Conservation (phyloP, 2,329 filamentous ascomycete species). For the Apiospora sp. region DNA sequence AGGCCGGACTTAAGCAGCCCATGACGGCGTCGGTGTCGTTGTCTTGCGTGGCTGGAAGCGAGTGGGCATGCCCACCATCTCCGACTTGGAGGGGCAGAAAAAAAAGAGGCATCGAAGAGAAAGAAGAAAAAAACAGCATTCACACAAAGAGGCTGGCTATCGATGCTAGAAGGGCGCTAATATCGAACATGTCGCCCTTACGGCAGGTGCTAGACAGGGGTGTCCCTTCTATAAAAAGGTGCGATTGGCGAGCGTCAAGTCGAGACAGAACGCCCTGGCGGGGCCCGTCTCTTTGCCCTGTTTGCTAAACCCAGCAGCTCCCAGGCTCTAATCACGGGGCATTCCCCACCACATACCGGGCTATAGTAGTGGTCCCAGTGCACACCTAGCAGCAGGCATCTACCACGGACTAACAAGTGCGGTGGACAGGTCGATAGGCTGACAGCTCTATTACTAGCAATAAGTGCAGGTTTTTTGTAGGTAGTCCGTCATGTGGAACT, state of each 20-base stretch:
- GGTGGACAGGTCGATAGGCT: constrained; percentile 15
- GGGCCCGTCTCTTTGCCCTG: constrained; percentile 4
- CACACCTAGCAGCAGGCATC: neutral
- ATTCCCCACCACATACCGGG: constrained; percentile 15
- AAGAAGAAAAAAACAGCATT: constrained; percentile 13
- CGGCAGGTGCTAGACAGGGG: constrained; percentile 23
- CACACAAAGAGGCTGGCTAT: constrained; percentile 19
- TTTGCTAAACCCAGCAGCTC: constrained; percentile 1
- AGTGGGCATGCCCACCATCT: constrained; percentile 19
- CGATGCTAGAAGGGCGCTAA: constrained; percentile 21
- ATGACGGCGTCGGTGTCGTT: neutral
- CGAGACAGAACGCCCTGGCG: constrained; percentile 19
- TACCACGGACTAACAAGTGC: constrained; percentile 1
- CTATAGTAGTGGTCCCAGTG: constrained; percentile 3
- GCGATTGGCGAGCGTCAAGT: constrained; percentile 22
- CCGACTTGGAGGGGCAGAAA: neutral
- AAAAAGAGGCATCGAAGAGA: neutral
- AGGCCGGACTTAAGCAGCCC: constrained; percentile 8
- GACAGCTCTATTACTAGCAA: constrained; percentile 16
- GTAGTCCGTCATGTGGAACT: constrained; percentile 17
- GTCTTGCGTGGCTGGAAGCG: constrained; percentile 8
- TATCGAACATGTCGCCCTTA: constrained; percentile 20
- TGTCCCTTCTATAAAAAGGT: constrained; percentile 20
- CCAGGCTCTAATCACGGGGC: constrained; percentile 16
- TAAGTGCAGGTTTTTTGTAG: constrained; percentile 6